Percentiles rank a stretch among this genome's conserved stretches.
These are phyloP conservation scores for Evansstolkia leycettana DNA, from an alignment of 495 filamentous ascomycete genomes.

Conservation along the genomic window DNA sequence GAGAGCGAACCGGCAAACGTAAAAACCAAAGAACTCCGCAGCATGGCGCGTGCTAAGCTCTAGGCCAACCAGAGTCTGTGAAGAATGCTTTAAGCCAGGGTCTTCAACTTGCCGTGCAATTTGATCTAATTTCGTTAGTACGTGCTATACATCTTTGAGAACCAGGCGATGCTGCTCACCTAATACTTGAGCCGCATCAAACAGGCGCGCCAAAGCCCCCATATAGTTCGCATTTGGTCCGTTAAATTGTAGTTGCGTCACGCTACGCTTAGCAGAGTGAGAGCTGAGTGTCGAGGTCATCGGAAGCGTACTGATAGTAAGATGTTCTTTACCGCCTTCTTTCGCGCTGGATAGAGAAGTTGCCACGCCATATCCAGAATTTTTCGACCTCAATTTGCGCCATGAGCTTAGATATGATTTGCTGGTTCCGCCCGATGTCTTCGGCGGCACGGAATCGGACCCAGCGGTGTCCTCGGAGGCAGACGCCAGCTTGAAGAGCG, in stretches of 20 bases:
- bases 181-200: conserved; percentile 85
- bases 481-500: conserved; percentile 56
- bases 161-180: conserved; percentile 46
- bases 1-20: conserved; percentile 85
- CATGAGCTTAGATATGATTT: conserved; percentile 63
- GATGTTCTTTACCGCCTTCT: conserved; percentile 46
- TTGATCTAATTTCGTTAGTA: conserved; percentile 54
- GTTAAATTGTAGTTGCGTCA: conserved; percentile 53
- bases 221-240: conserved; percentile 87
- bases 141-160: not conserved
- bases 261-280: conserved; percentile 52
- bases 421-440: conserved; percentile 44
- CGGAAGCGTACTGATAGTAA: conserved; percentile 60
- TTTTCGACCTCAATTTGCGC: conserved; percentile 82
- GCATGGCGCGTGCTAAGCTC: conserved; percentile 89
- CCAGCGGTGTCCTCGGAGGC: conserved; percentile 25
- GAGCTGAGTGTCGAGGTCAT: conserved; percentile 59
- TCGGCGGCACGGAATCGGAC: conserved; percentile 29
- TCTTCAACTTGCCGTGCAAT: conserved; percentile 94
- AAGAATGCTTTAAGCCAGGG: conserved; percentile 71
- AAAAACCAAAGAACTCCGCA: conserved; percentile 96
- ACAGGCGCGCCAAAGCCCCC: conserved; percentile 78
- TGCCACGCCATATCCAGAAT: conserved; percentile 44
- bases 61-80: conserved; percentile 80
- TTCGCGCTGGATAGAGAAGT: conserved; percentile 17